These are phyloP conservation scores for Fusarium vanettenii DNA, from an alignment of 2,329 filamentous ascomycete species.

Conservation along the genomic window DNA sequence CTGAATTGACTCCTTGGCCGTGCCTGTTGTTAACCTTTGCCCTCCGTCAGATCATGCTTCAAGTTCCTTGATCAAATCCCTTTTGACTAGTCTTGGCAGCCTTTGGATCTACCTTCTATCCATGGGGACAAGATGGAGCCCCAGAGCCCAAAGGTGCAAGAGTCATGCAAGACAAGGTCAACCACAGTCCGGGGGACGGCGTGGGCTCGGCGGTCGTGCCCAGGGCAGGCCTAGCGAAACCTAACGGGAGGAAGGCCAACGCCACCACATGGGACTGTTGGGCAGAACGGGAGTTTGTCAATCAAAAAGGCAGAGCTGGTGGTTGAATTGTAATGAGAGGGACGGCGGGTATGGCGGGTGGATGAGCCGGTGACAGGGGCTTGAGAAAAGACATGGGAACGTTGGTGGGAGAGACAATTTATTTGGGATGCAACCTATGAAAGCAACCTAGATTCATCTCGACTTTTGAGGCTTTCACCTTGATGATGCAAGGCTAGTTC, in stretches of 20 bases:
- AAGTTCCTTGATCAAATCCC: neutral
- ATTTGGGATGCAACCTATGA: constrained; percentile 19
- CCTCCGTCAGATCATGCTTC: neutral
- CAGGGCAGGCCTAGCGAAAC: constrained; percentile 37
- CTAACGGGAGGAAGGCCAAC: constrained; percentile 35
- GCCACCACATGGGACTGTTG: constrained; percentile 34
- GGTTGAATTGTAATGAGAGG: constrained; percentile 13
- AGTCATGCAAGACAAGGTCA: constrained; percentile 31
- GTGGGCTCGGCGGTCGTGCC: constrained; percentile 30
- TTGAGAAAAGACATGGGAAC: constrained; percentile 17
- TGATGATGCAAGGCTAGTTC: constrained; percentile 15
- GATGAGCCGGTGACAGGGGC: constrained; percentile 32
- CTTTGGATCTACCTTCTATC: neutral
- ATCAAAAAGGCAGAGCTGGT: constrained; percentile 1
- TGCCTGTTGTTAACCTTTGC: neutral
- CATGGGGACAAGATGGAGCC: neutral
- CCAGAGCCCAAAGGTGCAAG: constrained; percentile 14
- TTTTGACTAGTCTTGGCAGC: neutral
- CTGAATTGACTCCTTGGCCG: neutral
- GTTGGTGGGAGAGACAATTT: constrained; percentile 24
- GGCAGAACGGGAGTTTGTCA: neutral
- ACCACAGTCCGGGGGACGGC: constrained; percentile 28
- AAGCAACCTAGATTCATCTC: constrained; percentile 20
- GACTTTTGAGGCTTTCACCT: neutral
- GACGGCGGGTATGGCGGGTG: constrained; percentile 26